A percentile compares a stretch with the other conserved stretches of the same genome.
Evolutionary conservation across 495 filamentous ascomycete genomes (phyloP).

Genomic region (Aspergillus biplanus): DNA sequence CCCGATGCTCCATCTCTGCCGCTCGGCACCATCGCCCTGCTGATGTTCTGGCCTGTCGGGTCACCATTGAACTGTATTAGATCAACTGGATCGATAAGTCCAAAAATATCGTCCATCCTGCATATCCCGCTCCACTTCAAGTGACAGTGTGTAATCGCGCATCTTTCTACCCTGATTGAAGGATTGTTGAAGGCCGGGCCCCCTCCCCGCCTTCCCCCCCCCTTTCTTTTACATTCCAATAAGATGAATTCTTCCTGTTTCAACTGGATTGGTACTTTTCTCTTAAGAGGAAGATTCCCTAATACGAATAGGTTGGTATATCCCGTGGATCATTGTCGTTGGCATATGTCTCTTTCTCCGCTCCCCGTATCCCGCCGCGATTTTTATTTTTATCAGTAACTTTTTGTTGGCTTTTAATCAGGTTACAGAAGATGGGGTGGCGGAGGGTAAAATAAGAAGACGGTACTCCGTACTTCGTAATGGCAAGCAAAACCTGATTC

Average conservation of each 20-base stretch:
- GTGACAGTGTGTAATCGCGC: conserved; percentile 9
- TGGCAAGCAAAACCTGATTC: no score
- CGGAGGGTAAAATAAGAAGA: no score
- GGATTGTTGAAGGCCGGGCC: conserved; percentile 2
- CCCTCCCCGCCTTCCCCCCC: neutral
- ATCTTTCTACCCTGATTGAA: conserved; percentile 15
- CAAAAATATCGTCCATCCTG: conserved; percentile 28
- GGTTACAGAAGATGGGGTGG: no score
- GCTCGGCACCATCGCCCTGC: neutral
- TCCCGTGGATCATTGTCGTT: neutral
- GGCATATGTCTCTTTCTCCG: no score
- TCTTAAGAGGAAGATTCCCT: neutral
- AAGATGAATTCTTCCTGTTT: neutral
- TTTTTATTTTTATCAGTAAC: no score
- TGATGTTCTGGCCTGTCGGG: neutral
- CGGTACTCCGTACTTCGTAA: no score
- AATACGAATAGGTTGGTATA: neutral
- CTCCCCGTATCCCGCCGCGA: no score
- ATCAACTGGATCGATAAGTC: conserved; percentile 24
- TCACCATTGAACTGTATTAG: conserved; percentile 22
- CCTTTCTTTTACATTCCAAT: conserved; percentile 1
- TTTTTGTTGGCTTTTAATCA: no score
- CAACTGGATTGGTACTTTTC: neutral
- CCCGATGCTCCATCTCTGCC: neutral
- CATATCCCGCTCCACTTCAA: conserved; percentile 25